Evolutionary conservation across 2,329 filamentous ascomycete species (phyloP).

Genomic region (Chaetomium sp.): DNA sequence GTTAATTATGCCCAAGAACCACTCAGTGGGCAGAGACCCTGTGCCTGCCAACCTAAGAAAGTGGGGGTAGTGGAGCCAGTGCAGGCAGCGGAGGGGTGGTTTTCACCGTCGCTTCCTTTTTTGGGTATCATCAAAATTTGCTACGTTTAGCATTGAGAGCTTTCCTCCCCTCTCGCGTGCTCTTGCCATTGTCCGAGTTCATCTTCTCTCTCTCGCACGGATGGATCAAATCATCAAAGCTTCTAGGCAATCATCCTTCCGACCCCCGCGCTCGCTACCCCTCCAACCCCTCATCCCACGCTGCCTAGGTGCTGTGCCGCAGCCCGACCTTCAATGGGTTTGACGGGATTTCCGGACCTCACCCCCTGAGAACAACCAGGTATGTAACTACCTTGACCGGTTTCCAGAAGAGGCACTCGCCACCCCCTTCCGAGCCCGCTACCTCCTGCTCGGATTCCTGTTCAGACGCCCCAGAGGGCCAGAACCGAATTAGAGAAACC

Average conservation of each 20-base stretch:
- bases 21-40: background rate
- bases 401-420: slow-evolving; percentile 2
- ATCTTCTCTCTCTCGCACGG: background rate
- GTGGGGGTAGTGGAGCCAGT: slow-evolving; percentile 1
- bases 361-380: background rate
- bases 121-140: background rate
- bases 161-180: background rate
- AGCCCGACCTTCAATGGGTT: slow-evolving; percentile 15
- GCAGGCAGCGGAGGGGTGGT: background rate
- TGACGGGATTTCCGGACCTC: background rate
- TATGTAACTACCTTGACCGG: background rate
- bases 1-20: background rate
- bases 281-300: slow-evolving; percentile 24
- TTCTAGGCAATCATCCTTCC: background rate
- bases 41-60: background rate
- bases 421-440: background rate
- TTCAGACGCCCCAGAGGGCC: background rate
- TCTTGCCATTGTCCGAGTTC: background rate
- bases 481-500: background rate
- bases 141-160: slow-evolving; percentile 1
- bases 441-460: background rate
- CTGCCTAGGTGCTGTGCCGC: slow-evolving; percentile 18
- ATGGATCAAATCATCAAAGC: background rate
- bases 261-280: slow-evolving; percentile 6
- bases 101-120: background rate